These are phyloP conservation scores for Dillenia suffruticosa DNA, from an alignment of 164 flowering plant species.

Conservation along the genomic window DNA sequence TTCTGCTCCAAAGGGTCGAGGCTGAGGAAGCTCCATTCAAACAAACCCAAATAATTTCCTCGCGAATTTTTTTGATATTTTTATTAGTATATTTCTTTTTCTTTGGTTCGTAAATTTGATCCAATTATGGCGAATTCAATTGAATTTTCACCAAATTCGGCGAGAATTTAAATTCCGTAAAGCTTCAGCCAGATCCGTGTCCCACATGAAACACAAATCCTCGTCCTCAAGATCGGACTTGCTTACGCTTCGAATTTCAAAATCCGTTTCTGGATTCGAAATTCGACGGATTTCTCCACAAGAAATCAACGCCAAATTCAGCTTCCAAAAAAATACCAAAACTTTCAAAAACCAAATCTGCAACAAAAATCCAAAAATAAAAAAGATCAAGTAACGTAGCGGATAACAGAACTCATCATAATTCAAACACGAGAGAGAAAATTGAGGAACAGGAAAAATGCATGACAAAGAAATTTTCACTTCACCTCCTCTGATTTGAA, in stretches of 20 bases:
- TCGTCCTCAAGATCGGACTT: background rate
- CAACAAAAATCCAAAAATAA: background rate
- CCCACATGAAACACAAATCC: background rate
- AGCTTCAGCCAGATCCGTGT: background rate
- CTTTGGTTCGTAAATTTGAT: background rate
- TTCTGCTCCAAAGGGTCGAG: constrained; percentile 59
- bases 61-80: background rate
- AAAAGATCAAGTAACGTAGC: background rate
- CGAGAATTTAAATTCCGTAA: constrained; percentile 2
- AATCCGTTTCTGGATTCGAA: background rate
- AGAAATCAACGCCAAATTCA: too few relatives aligned
- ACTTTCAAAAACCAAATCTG: background rate
- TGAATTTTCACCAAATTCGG: background rate
- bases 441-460: constrained; percentile 7
- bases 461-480: background rate
- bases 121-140: background rate
- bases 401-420: background rate
- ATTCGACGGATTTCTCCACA: too few relatives aligned
- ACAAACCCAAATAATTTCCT: background rate
- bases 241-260: background rate
- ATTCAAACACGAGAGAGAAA: background rate
- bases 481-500: constrained; percentile 6
- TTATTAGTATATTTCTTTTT: background rate
- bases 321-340: background rate
- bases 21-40: constrained; percentile 81